Base-by-base conservation (phyloP, 768 basidiomycete genomes). In the Phaeotremella skinneri region DNA sequence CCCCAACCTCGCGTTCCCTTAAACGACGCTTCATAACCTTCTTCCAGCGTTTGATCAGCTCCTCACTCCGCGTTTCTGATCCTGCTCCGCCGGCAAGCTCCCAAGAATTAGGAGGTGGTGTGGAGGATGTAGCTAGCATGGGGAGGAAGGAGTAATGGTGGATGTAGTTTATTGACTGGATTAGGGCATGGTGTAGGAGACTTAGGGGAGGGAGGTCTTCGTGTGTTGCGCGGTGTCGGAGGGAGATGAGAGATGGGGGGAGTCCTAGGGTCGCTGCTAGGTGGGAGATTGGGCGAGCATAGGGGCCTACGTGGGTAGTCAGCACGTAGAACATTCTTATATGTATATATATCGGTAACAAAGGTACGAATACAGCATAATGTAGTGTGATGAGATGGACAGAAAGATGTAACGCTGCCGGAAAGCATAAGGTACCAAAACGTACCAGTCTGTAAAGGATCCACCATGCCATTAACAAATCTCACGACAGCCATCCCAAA, bases 171-270 rank as follows among this genome's bases (percentile, higher is more conserved):
- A 69, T 64, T 1, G 61, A 63, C 27, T 47, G 51, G 26, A 51
- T 20, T 39, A 59, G 84, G 0, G 86, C 91, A 58, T 89, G 85
- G 54, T 87, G 83, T 17, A 96, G 81, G 3, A 92, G 76, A 53
- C 86, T 85, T 9, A 97, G 80, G 63, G 87, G 87, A 0, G 94
- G 96, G 13, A 98, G 79, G 60, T 94, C 90, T 70, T 98, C 94
- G 69, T 98, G 96, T 1, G 96, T 99, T 13, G 90, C 90, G 26
- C 91, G 90, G 79, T 98, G 96, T 39, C 96, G 82, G 11, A 98
- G 81, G 65, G 94, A 90, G 13, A 99, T 92, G 9, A 98, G 81
- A 87, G 89, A 92, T 0, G 82, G 78, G 0, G 96, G 94, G 1
- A 99, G 80, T 0, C 87, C 87, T 11, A 99, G 82, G 69, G 93